Conservation (phyloP, 306 rosid species). For the Delonix regia region DNA sequence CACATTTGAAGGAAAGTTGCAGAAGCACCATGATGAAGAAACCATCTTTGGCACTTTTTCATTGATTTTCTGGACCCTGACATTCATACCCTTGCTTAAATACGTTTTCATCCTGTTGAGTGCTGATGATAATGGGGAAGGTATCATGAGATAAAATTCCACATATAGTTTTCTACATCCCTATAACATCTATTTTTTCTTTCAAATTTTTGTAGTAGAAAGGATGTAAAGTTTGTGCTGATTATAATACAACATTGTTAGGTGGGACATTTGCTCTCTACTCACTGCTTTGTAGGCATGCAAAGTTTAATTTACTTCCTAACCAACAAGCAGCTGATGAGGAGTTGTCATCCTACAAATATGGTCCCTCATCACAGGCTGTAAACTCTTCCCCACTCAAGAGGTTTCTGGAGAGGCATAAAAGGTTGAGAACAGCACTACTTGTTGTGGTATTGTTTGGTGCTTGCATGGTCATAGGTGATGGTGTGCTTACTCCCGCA, state of each 20-base stretch:
- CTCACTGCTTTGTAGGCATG: conserved; percentile 85
- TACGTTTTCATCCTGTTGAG: conserved; percentile 71
- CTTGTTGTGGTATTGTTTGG: conserved; percentile 73
- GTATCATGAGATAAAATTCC: conserved; percentile 39
- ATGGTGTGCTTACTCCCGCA: conserved; percentile 87
- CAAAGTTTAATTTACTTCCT: conserved; percentile 82
- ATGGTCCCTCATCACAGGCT: conserved; percentile 66
- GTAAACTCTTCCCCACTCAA: conserved; percentile 59
- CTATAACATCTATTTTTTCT: not conserved
- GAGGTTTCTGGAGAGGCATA: conserved; percentile 80
- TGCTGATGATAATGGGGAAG: conserved; percentile 89
- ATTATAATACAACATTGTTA: conserved; percentile 37
- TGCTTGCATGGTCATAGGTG: conserved; percentile 91
- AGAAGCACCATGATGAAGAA: conserved; percentile 58
- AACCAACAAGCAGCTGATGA: conserved; percentile 92
- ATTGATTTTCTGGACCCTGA: conserved; percentile 84
- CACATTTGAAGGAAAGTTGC: conserved; percentile 61
- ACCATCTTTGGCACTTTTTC: conserved; percentile 79
- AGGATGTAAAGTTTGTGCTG: conserved; percentile 22
- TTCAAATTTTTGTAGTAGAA: conserved; percentile 27
- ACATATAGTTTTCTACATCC: not conserved
- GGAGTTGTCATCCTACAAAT: conserved; percentile 78
- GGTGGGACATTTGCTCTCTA: conserved; percentile 90
- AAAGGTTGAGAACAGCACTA: conserved; percentile 60
- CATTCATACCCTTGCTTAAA: conserved; percentile 75